A percentile compares a stretch with the other conserved stretches of the same genome.
Conservation (phyloP, 768 basidiomycete species). For the Paxillus ammoniavirescens region DNA sequence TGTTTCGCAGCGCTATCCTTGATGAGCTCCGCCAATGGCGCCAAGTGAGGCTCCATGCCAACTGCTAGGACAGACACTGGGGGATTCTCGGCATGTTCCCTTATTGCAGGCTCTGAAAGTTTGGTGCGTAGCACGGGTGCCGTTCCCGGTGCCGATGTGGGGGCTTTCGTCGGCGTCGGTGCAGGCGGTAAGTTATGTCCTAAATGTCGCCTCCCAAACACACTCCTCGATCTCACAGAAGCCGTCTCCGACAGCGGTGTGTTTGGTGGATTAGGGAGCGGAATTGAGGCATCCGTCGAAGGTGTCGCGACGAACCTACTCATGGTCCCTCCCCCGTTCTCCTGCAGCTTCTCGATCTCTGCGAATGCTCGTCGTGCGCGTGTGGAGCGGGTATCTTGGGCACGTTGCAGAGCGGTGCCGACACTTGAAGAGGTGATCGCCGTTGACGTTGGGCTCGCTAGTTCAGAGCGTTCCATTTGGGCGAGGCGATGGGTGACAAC, state of each 20-base stretch:
- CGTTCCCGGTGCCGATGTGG: not conserved
- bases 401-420: constrained; percentile 23
- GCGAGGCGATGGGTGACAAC: constrained; percentile 67
- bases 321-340: not conserved
- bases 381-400: constrained; percentile 15
- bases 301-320: constrained; percentile 10
- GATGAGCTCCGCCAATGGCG: constrained; percentile 32
- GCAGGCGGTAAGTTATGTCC: not conserved
- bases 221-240: constrained; percentile 20
- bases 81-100: constrained; percentile 16
- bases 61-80: constrained; percentile 8
- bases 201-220: constrained; percentile 14
- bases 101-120: constrained; percentile 21
- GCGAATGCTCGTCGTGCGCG: constrained; percentile 17
- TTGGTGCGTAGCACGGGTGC: constrained; percentile 8
- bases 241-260: constrained; percentile 3
- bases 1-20: constrained; percentile 35
- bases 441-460: constrained; percentile 18
- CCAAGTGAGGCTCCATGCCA: constrained; percentile 19
- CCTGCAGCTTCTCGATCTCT: constrained; percentile 24
- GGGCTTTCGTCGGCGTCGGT: constrained; percentile 2
- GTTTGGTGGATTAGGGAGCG: constrained; percentile 19
- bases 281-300: constrained; percentile 23
- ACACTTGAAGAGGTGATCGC: constrained; percentile 20
- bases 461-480: constrained; percentile 45